phyloP scores from a whole-genome alignment of 2,329 filamentous ascomycete genomes.

The Fusarium piperis region DNA sequence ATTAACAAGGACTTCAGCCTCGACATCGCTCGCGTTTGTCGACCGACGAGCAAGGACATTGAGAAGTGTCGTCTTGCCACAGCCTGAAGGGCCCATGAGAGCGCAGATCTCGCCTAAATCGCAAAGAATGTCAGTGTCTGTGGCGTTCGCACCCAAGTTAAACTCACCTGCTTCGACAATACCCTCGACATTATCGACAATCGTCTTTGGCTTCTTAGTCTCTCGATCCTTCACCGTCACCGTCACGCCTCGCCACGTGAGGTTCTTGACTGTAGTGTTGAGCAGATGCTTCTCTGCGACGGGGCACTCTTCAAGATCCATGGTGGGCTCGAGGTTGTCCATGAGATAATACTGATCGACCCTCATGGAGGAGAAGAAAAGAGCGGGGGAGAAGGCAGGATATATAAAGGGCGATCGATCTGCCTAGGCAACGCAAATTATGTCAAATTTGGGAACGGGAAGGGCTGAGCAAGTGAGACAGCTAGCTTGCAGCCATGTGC shows the following conservation, averaged over 20 bases:
- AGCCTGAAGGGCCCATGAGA: conserved; percentile 79
- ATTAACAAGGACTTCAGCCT: conserved; percentile 66
- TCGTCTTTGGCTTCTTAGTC: conserved; percentile 69
- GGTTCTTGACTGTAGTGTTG: conserved; percentile 71
- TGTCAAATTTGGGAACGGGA: not conserved
- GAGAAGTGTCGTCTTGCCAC: conserved; percentile 85
- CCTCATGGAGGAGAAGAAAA: not conserved
- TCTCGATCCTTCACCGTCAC: conserved; percentile 78
- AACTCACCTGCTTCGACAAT: conserved; percentile 66
- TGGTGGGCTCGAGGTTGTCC: conserved; percentile 9
- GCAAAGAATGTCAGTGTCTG: not conserved
- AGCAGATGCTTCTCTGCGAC: conserved; percentile 60
- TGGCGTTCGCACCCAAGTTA: not conserved
- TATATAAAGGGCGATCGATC: not conserved
- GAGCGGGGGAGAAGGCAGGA: not conserved
- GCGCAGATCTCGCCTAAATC: conserved; percentile 74
- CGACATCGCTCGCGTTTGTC: conserved; percentile 53
- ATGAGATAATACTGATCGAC: not conserved
- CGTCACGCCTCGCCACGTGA: conserved; percentile 73
- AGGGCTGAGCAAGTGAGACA: not conserved
- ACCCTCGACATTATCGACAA: conserved; percentile 72
- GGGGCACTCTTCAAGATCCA: conserved; percentile 39
- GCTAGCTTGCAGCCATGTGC: not conserved
- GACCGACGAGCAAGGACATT: conserved; percentile 75
- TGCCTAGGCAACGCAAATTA: not conserved